Conservation (phyloP, 805 yeast genomes). For the Schizosaccharomyces lindneri region DNA sequence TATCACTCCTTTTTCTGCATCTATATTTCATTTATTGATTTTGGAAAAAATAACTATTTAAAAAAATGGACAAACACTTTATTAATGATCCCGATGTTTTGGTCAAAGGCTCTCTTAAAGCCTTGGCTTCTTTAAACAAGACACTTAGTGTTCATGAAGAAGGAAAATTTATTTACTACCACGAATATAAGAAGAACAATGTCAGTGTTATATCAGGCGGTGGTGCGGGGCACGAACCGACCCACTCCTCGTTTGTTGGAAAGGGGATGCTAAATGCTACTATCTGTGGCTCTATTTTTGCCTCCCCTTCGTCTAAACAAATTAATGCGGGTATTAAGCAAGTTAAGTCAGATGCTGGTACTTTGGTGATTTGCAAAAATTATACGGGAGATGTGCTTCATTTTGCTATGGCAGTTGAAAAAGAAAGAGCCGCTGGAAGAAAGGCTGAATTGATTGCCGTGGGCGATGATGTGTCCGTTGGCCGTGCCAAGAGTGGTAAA, state of each 20-base stretch:
- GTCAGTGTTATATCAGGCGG: slow-evolving; percentile 72
- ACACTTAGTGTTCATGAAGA: slow-evolving; percentile 26
- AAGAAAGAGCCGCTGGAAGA: slow-evolving; percentile 43
- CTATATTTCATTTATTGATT: background rate
- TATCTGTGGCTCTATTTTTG: slow-evolving; percentile 76
- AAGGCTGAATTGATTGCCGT: slow-evolving; percentile 51
- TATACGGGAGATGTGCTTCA: slow-evolving; percentile 88
- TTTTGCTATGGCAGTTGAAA: slow-evolving; percentile 75
- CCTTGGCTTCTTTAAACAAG: slow-evolving; percentile 32
- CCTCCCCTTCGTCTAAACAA: slow-evolving; percentile 85
- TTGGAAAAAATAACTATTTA: background rate
- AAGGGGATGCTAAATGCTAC: slow-evolving; percentile 63
- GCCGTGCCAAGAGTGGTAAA: slow-evolving; percentile 64
- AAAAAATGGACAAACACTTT: slow-evolving; percentile 11
- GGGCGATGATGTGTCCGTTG: slow-evolving; percentile 86
- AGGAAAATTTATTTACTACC: slow-evolving; percentile 17
- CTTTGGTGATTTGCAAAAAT: slow-evolving; percentile 61
- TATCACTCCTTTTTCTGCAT: background rate
- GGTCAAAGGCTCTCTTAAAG: slow-evolving; percentile 22
- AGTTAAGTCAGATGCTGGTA: slow-evolving; percentile 21
- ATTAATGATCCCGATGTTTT: slow-evolving; percentile 12
- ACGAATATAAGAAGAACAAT: slow-evolving; percentile 11
- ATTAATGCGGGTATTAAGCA: slow-evolving; percentile 36
- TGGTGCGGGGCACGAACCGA: slow-evolving; percentile 89
- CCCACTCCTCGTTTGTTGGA: slow-evolving; percentile 82